A percentile compares a stretch with the other conserved stretches of the same genome.
phyloP scores from a whole-genome alignment of 768 basidiomycete genomes.

The Rhizopogon sp. region DNA sequence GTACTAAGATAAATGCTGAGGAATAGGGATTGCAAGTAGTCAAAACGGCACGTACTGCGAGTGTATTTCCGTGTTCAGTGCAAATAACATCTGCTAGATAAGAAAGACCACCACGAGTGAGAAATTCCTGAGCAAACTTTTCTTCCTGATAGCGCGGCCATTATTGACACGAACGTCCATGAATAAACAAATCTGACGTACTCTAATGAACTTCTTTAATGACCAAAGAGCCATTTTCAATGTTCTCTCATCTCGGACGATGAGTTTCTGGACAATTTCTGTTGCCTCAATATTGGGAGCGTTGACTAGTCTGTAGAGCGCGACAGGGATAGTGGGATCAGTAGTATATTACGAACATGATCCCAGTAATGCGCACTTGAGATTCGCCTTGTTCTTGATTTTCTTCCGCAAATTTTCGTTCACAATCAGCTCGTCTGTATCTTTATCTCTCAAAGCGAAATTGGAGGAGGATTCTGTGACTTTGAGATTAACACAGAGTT shows the following conservation, averaged over 20 bases:
- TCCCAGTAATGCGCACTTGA: constrained; percentile 52
- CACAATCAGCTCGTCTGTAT: constrained; percentile 78
- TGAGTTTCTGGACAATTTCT: constrained; percentile 70
- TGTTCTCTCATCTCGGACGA: constrained; percentile 50
- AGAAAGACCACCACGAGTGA: constrained; percentile 63
- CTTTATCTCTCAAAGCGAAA: constrained; percentile 73
- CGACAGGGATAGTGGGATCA: constrained; percentile 2
- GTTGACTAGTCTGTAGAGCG: constrained; percentile 53
- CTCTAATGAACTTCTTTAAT: constrained; percentile 75
- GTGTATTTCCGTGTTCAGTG: constrained; percentile 69
- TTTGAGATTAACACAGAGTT: constrained; percentile 77
- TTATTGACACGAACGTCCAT: constrained; percentile 1
- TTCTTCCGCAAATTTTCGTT: constrained; percentile 82
- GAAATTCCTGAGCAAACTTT: constrained; percentile 75
- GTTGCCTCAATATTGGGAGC: constrained; percentile 76
- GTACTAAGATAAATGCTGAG: constrained; percentile 44
- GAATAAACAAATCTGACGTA: constrained; percentile 25
- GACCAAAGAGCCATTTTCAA: constrained; percentile 69
- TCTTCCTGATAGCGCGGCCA: constrained; percentile 54
- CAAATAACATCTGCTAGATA: constrained; percentile 70
- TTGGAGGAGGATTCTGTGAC: constrained; percentile 67
- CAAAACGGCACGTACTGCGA: constrained; percentile 54
- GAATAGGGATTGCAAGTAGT: not conserved
- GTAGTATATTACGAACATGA: not conserved
- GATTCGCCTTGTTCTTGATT: constrained; percentile 70